Evolutionary conservation across 1,284 basidiomycete species (phyloP), one percentile per base, ranked within the genome.

Genomic region (Grifola frondosa): DNA sequence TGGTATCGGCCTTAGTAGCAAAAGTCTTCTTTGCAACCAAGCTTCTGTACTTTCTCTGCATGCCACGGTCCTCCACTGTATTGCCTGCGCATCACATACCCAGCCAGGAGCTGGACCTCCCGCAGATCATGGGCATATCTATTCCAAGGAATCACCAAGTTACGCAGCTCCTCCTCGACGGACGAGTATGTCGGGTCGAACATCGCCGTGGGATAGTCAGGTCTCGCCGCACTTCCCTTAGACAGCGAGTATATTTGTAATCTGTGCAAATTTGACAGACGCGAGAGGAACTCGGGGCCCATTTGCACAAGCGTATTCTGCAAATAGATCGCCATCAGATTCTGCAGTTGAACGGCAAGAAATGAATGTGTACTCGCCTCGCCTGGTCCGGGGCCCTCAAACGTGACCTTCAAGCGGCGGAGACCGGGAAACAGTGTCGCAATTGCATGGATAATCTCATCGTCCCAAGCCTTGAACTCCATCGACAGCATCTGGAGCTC

Each of bases 71-170:
- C 57, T 13, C 53, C 56, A 17, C 47, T 50, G 26, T 33, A 59
- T 4, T 33, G 42, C 15, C 61, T 49, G 17, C 32, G 36, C 51
- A 59, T 50, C 6, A 33, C 38, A 40, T 54, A 61, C 13, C 52
- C 55, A 1, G 52, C 37, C 22, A 48, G 36, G 8, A 63, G 45
- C 47, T 60, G 61, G 42, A 63, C 61, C 42, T 53, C 51, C 16
- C 58, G 53, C 17, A 63, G 51, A 17, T 44, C 37, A 17, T 37
- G 42, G 37, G 59, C 60, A 37, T 42, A 63, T 13, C 53, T 40
- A 43, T 59, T 63, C 57, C 58, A 61, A 12, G 59, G 61, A 19
- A 63, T 61, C 29, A 61, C 50, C 13, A 63, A 46, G 40, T 62
- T 56, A n/a, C 44, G 44, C 30, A 62, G 45, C 53, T 62, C 60